These are phyloP conservation scores for Linum usitatissimum DNA, from an alignment of 345 rosid species.

Conservation along the genomic window DNA sequence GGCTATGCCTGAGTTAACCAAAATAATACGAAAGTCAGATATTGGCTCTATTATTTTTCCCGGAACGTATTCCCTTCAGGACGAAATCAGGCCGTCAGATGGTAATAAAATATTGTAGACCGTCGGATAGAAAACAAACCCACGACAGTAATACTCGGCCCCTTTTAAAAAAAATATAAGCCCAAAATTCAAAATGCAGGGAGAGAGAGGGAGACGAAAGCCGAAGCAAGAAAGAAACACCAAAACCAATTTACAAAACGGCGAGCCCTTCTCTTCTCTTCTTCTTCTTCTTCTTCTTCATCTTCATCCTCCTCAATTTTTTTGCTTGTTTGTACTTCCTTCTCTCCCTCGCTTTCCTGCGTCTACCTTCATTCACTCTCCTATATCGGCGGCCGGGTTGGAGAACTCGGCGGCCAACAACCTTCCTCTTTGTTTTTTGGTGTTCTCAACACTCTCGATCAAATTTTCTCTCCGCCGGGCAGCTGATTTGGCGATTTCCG, in stretches of 20 bases:
- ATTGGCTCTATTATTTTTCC: too few relatives aligned
- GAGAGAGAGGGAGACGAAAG: constrained; percentile 73
- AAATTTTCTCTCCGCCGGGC: not conserved
- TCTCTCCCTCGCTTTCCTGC: constrained; percentile 4
- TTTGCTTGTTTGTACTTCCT: too few relatives aligned
- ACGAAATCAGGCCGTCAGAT: too few relatives aligned
- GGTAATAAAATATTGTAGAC: too few relatives aligned
- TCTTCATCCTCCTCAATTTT: too few relatives aligned
- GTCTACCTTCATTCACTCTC: constrained; percentile 17
- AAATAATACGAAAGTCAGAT: too few relatives aligned
- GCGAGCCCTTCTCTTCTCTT: constrained; percentile 15
- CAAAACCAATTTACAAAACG: constrained; percentile 1
- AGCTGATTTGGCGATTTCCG: not conserved
- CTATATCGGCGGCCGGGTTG: not conserved
- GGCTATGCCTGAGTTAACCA: too few relatives aligned
- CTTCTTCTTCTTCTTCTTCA: too few relatives aligned
- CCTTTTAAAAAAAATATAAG: not conserved
- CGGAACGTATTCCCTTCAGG: too few relatives aligned
- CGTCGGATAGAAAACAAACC: too few relatives aligned
- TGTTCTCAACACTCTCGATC: not conserved
- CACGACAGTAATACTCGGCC: too few relatives aligned
- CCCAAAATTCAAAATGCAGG: constrained; percentile 76
- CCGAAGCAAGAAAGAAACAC: constrained; percentile 17
- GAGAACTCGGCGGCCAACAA: constrained; percentile 2
- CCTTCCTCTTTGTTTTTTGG: not conserved